Evolutionary conservation across 139 green algal genomes (phyloP).

Genomic region (Chlamydomonas incerta): DNA sequence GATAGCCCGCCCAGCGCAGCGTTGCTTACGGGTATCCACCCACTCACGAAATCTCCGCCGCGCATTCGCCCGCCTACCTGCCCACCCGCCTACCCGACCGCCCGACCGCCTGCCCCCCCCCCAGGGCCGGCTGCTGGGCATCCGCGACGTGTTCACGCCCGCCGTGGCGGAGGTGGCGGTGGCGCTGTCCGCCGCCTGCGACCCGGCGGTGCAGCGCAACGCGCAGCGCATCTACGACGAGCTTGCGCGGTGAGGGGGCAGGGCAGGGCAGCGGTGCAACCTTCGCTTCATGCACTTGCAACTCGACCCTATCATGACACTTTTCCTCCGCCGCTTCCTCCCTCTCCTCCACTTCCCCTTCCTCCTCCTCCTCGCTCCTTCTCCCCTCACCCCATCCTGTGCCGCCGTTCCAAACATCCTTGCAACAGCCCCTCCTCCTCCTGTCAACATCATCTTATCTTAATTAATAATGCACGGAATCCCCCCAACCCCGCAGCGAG

Average conservation of each 20-base stretch:
- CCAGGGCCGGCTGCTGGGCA: constrained; percentile 77
- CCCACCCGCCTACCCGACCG: background rate
- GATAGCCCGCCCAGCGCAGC: background rate
- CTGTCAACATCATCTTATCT: too few species aligned
- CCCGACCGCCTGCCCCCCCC: background rate
- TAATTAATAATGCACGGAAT: too few species aligned
- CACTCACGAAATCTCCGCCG: too few species aligned
- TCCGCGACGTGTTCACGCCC: constrained; percentile 73
- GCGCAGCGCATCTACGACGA: constrained; percentile 76
- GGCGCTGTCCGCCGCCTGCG: constrained; percentile 72
- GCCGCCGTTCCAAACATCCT: too few species aligned
- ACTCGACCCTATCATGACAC: too few species aligned
- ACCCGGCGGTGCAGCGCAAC: constrained; percentile 72
- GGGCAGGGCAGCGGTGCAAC: background rate
- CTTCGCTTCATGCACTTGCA: too few species aligned
- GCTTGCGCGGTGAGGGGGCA: constrained; percentile 52
- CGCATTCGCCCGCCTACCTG: background rate
- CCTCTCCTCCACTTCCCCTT: too few species aligned
- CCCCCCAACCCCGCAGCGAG: background rate
- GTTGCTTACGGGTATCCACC: too few species aligned
- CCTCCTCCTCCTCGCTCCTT: too few species aligned
- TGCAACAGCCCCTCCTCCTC: too few species aligned
- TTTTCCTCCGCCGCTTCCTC: too few species aligned
- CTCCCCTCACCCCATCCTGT: too few species aligned
- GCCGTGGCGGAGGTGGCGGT: constrained; percentile 81